phyloP scores from a whole-genome alignment of 2,329 filamentous ascomycete genomes.

The Whalleya microplaca region DNA sequence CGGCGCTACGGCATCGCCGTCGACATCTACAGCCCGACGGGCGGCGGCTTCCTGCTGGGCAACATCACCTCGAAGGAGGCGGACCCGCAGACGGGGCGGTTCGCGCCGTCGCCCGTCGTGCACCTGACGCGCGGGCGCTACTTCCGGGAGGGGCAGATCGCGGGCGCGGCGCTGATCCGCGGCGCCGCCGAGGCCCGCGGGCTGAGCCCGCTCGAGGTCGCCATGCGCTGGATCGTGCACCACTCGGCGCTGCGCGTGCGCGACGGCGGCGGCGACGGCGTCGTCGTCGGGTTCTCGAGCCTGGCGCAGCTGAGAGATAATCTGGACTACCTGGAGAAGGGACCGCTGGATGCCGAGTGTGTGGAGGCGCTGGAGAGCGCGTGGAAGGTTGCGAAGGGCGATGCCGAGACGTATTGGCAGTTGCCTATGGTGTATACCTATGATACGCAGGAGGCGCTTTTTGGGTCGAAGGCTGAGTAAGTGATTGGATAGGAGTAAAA shows the following conservation, averaged over 20 bases:
- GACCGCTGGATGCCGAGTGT: conserved; percentile 73
- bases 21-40: conserved; percentile 81
- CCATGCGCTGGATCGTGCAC: conserved; percentile 72
- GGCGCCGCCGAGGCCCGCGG: conserved; percentile 66
- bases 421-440: conserved; percentile 67
- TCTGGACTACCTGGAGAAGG: conserved; percentile 61
- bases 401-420: conserved; percentile 55
- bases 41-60: conserved; percentile 76
- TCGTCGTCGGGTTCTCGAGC: conserved; percentile 62
- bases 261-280: conserved; percentile 55
- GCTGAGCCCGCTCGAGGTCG: conserved; percentile 70
- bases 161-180: conserved; percentile 70
- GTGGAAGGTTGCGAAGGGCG: conserved; percentile 68
- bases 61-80: conserved; percentile 69
- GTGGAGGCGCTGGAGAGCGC: conserved; percentile 73
- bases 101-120: conserved; percentile 45
- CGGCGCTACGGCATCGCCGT: conserved; percentile 76
- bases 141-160: conserved; percentile 64
- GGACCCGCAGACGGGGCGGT: conserved; percentile 68
- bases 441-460: conserved; percentile 62
- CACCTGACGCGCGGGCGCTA: conserved; percentile 65
- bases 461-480: conserved; percentile 39
- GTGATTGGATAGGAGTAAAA: neutral
- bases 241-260: conserved; percentile 61
- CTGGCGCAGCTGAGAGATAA: conserved; percentile 59